Conservation (phyloP, 371 early-diverging fungal species). For the Saksenaea oblongispora region DNA sequence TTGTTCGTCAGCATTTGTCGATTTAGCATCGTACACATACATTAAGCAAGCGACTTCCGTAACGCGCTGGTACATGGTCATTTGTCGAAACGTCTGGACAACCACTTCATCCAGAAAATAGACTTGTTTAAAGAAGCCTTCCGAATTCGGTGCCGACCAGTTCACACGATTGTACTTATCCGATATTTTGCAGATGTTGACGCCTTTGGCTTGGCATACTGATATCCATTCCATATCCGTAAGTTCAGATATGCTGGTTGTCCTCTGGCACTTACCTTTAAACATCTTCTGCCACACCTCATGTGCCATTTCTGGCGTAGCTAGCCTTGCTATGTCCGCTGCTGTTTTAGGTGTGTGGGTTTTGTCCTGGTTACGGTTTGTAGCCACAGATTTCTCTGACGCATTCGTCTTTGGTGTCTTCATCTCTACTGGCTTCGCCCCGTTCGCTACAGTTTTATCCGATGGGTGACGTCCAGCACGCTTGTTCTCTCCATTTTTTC, state of each 20-base stretch:
- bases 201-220: slow-evolving; percentile 18
- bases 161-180: slow-evolving; percentile 20
- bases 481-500: background rate
- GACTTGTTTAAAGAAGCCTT: slow-evolving; percentile 50
- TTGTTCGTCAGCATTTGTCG: slow-evolving; percentile 12
- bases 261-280: slow-evolving; percentile 16
- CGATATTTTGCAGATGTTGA: slow-evolving; percentile 30
- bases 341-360: slow-evolving; percentile 1
- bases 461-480: background rate
- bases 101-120: slow-evolving; percentile 35
- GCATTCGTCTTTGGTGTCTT: background rate
- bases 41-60: slow-evolving; percentile 42
- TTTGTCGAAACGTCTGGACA: slow-evolving; percentile 45
- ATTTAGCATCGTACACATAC: slow-evolving; percentile 8
- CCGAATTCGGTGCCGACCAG: slow-evolving; percentile 31
- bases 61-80: slow-evolving; percentile 46
- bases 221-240: background rate
- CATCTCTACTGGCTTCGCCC: background rate
- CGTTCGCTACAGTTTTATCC: background rate
- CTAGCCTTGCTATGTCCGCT: background rate
- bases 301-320: slow-evolving; percentile 9
- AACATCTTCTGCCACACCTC: slow-evolving; percentile 24
- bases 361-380: slow-evolving; percentile 12
- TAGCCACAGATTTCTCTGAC: background rate
- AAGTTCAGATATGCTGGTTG: background rate